Conservation (phyloP, 495 filamentous ascomycete species). For the Tetracladium marchalianum region DNA sequence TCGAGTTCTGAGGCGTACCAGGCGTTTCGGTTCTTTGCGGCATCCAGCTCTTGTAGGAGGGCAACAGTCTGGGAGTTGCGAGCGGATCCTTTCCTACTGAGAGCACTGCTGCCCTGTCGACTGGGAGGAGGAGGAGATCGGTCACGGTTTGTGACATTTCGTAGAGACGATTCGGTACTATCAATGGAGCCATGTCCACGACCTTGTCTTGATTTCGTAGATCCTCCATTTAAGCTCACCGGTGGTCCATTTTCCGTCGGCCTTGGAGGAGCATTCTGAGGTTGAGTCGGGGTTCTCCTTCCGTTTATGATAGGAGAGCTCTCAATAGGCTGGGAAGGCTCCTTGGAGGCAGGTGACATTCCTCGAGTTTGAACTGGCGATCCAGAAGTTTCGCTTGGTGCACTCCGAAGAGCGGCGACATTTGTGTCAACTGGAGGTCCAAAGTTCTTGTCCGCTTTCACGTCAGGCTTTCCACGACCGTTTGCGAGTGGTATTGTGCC, state of each 20-base stretch:
- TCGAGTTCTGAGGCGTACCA: slow-evolving; percentile 97
- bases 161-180: slow-evolving; percentile 29
- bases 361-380: slow-evolving; percentile 4
- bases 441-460: slow-evolving; percentile 28
- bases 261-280: slow-evolving; percentile 16
- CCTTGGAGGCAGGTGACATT: slow-evolving; percentile 12
- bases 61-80: slow-evolving; percentile 50
- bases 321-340: slow-evolving; percentile 11
- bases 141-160: slow-evolving; percentile 30
- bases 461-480: slow-evolving; percentile 15
- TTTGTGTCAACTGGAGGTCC: slow-evolving; percentile 42
- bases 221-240: slow-evolving; percentile 6
- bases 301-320: slow-evolving; percentile 38
- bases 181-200: slow-evolving; percentile 41
- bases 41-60: slow-evolving; percentile 73
- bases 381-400: slow-evolving; percentile 8
- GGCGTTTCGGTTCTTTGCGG: slow-evolving; percentile 72
- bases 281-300: slow-evolving; percentile 48
- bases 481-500: neutral
- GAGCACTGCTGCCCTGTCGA: slow-evolving; percentile 39
- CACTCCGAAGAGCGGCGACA: slow-evolving; percentile 1
- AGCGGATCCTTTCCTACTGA: slow-evolving; percentile 37
- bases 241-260: slow-evolving; percentile 23
- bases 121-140: slow-evolving; percentile 42
- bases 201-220: slow-evolving; percentile 18